These are phyloP conservation scores for Quercus lobata DNA, from an alignment of 331 rosid species.

Conservation along the genomic window DNA sequence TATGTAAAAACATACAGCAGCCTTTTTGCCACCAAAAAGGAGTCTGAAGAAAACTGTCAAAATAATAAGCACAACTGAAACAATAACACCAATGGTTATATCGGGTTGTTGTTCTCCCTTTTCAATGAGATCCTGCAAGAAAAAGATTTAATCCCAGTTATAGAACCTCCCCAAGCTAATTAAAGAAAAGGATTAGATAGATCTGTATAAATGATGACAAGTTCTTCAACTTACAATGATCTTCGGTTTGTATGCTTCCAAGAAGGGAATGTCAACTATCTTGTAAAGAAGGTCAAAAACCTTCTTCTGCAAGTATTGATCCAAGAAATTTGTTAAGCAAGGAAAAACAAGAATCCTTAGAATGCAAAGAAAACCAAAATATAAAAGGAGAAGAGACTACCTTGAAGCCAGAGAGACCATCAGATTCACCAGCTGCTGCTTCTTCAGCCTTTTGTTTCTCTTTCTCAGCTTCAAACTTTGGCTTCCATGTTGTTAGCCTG, in stretches of 20 bases:
- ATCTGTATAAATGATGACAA: neutral
- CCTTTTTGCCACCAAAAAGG: constrained; percentile 77
- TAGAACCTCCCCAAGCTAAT: neutral
- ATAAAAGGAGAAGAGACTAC: constrained; percentile 27
- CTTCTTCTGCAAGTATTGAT: constrained; percentile 62
- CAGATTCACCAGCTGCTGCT: constrained; percentile 34
- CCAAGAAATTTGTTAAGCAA: neutral
- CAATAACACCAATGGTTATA: constrained; percentile 70
- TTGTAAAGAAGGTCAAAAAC: constrained; percentile 80
- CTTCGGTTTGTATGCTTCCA: constrained; percentile 57
- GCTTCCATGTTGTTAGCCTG: constrained; percentile 82
- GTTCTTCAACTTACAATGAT: constrained; percentile 46
- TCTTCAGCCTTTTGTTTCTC: constrained; percentile 84
- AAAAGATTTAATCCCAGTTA: neutral
- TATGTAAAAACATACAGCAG: constrained; percentile 14
- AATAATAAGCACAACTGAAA: constrained; percentile 48
- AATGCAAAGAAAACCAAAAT: neutral
- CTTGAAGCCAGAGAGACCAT: constrained; percentile 58
- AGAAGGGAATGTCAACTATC: constrained; percentile 72
- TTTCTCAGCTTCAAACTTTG: constrained; percentile 71
- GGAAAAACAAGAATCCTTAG: neutral
- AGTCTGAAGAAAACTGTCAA: constrained; percentile 53
- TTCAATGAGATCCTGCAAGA: constrained; percentile 71
- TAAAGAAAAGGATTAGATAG: neutral
- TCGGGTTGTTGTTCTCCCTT: constrained; percentile 85